Percentiles rank a stretch among this genome's conserved stretches.
Evolutionary conservation across 768 basidiomycete genomes (phyloP).

Genomic region (Agaricus sinodeliciosus): DNA sequence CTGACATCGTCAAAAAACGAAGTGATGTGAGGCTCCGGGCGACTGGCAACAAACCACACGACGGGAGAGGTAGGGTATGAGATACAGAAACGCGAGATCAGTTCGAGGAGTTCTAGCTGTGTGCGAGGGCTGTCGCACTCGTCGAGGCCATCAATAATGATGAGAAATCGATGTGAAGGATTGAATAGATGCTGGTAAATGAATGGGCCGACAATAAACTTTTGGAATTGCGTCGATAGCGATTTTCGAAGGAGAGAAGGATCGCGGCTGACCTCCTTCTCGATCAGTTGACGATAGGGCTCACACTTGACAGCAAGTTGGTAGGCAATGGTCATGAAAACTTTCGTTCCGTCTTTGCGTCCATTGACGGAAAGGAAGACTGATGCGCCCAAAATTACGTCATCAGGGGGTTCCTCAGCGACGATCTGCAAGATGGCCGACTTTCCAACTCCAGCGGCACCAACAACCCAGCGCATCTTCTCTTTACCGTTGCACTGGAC

Average conservation of each 20-base stretch:
- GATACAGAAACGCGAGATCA: slow-evolving; percentile 4
- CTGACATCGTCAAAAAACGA: slow-evolving; percentile 1
- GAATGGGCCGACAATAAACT: background rate
- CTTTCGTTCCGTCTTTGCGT: no score
- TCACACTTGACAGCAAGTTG: background rate
- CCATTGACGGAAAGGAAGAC: no score
- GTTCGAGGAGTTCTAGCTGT: slow-evolving; percentile 14
- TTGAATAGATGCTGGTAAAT: background rate
- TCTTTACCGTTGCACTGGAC: no score
- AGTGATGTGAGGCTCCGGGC: slow-evolving; percentile 20
- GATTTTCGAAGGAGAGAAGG: background rate
- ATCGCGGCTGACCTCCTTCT: background rate
- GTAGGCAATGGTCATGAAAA: background rate
- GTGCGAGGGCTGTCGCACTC: background rate
- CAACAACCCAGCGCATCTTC: no score
- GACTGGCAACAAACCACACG: slow-evolving; percentile 19
- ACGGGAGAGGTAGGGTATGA: slow-evolving; percentile 10
- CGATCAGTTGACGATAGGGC: background rate
- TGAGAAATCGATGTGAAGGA: background rate
- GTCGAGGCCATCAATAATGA: background rate
- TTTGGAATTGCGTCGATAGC: slow-evolving; percentile 10
- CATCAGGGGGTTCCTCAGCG: no score
- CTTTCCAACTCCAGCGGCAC: no score
- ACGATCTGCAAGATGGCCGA: no score
- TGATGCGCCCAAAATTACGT: no score